phyloP scores from a whole-genome alignment of 495 filamentous ascomycete species.

The Aspergillus kassunensis region DNA sequence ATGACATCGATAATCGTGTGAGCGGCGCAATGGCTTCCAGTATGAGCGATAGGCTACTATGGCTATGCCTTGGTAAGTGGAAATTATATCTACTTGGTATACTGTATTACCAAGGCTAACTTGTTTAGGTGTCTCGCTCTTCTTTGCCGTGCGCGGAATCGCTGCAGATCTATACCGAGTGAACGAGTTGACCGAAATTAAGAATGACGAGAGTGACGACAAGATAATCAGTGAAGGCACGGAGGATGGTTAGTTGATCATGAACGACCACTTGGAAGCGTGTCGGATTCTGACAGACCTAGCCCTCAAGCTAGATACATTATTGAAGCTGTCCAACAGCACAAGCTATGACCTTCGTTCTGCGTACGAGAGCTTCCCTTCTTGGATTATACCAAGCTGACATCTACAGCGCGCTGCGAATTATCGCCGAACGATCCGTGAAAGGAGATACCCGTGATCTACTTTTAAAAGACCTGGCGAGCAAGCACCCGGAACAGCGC shows the following conservation, averaged over 20 bases:
- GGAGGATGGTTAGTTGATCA: slow-evolving; percentile 37
- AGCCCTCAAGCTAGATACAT: slow-evolving; percentile 50
- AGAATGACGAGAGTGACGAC: slow-evolving; percentile 41
- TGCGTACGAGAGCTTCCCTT: slow-evolving; percentile 35
- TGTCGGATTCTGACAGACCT: slow-evolving; percentile 1
- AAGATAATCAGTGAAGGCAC: slow-evolving; percentile 45
- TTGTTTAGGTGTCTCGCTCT: slow-evolving; percentile 39
- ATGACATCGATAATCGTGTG: background rate
- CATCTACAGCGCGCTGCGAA: slow-evolving; percentile 39
- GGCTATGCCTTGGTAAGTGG: slow-evolving; percentile 39
- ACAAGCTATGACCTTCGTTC: slow-evolving; percentile 49
- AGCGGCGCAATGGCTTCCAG: slow-evolving; percentile 33
- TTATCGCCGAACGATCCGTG: slow-evolving; percentile 46
- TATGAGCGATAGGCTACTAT: slow-evolving; percentile 40
- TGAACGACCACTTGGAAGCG: no score
- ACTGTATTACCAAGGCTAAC: slow-evolving; percentile 2
- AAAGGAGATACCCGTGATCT: slow-evolving; percentile 39
- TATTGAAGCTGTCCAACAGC: slow-evolving; percentile 46
- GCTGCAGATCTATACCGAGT: slow-evolving; percentile 42
- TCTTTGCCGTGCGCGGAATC: slow-evolving; percentile 45
- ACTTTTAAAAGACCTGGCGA: slow-evolving; percentile 39
- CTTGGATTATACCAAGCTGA: slow-evolving; percentile 9
- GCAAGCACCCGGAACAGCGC: slow-evolving; percentile 31
- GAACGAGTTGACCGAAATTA: slow-evolving; percentile 47
- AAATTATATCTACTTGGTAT: background rate